Evolutionary conservation across 129 eudicot species (phyloP).

Genomic region (Centrapalus pauciflorus): DNA sequence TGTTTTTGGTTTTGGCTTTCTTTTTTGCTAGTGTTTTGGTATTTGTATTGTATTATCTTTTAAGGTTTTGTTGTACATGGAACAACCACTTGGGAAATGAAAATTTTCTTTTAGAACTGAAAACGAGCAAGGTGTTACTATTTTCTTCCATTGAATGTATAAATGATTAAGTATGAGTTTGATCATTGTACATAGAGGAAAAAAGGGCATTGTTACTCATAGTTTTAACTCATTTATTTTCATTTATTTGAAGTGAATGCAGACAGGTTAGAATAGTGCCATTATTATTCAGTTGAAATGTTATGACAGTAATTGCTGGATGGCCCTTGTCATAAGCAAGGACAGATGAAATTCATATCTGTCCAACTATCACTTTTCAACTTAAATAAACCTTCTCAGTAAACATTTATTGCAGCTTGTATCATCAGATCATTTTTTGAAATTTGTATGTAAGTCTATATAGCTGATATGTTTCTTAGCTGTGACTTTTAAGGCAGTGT

Average conservation of each 20-base stretch:
- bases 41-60: neutral
- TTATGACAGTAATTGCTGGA: neutral
- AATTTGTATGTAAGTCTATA: neutral
- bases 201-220: neutral
- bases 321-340: neutral
- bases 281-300: neutral
- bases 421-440: neutral
- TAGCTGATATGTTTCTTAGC: neutral
- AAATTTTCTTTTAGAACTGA: neutral
- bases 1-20: neutral
- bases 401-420: neutral
- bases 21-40: neutral
- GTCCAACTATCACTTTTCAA: neutral
- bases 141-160: neutral
- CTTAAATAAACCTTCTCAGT: neutral
- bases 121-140: neutral
- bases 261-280: neutral
- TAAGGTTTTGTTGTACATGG: neutral
- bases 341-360: neutral
- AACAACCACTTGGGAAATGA: neutral
- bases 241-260: neutral
- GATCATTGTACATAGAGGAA: neutral
- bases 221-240: neutral
- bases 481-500: neutral
- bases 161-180: neutral